Evolutionary conservation across 257 asterid species (phyloP).

Genomic region (Parsonsia alboflavescens): DNA sequence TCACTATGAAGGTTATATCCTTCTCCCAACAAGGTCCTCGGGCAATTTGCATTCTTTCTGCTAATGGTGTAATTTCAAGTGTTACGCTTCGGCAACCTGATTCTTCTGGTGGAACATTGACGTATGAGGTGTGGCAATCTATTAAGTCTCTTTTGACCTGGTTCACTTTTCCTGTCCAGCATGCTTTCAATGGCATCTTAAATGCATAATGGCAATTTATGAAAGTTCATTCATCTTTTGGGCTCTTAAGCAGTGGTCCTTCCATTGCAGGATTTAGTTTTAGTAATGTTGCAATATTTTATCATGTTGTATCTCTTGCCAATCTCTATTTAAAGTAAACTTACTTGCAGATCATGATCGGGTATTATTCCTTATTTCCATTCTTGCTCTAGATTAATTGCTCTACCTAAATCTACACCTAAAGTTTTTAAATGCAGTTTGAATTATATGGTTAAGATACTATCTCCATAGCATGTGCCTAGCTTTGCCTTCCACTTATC

Average conservation of each 20-base stretch:
- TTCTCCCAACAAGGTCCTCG: slow-evolving; percentile 89
- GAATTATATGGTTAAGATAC: background rate
- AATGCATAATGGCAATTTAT: background rate
- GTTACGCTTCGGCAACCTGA: slow-evolving; percentile 86
- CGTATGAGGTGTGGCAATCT: slow-evolving; percentile 57
- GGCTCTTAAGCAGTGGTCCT: background rate
- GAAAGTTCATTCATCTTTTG: background rate
- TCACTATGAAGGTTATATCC: slow-evolving; percentile 74
- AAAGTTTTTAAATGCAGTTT: background rate
- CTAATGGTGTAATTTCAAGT: slow-evolving; percentile 70
- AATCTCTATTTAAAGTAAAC: background rate
- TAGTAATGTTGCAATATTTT: too few species aligned
- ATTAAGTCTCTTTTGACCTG: background rate
- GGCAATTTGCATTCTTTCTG: slow-evolving; percentile 77
- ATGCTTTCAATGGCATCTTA: background rate
- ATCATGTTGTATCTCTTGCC: background rate
- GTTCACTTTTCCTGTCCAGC: background rate
- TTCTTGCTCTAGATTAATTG: background rate
- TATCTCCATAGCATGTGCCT: background rate
- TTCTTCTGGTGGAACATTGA: slow-evolving; percentile 82
- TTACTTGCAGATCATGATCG: background rate
- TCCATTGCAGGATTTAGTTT: background rate
- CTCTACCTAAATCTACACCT: background rate
- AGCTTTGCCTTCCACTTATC: background rate
- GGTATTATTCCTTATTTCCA: background rate